Evolutionary conservation across 495 filamentous ascomycete genomes (phyloP).

Genomic region (Lasiosphaeria hispida): DNA sequence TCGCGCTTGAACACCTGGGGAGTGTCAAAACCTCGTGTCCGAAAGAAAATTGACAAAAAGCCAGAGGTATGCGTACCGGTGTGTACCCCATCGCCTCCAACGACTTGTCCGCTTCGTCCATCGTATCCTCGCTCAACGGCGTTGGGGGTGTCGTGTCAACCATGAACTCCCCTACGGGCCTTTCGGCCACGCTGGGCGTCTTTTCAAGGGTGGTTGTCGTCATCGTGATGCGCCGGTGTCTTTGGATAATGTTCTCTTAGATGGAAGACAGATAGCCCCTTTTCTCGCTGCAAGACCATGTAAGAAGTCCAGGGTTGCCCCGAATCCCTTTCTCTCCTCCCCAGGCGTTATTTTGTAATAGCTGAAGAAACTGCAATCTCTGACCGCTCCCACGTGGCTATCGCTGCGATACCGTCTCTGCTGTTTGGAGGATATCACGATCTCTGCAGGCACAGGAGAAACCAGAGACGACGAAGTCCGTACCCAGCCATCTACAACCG

Average conservation of each 20-base stretch:
- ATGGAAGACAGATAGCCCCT: too few species aligned
- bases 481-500: background rate
- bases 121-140: constrained; percentile 7
- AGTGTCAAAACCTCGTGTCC: background rate
- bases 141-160: background rate
- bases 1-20: constrained; percentile 60
- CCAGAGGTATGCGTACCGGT: constrained; percentile 21
- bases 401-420: too few species aligned
- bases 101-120: constrained; percentile 32
- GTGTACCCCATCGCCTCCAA: constrained; percentile 34
- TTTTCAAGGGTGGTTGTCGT: constrained; percentile 3
- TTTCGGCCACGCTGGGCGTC: constrained; percentile 1
- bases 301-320: too few species aligned
- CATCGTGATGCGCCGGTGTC: background rate
- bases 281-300: too few species aligned
- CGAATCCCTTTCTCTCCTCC: too few species aligned
- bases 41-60: background rate
- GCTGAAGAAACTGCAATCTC: too few species aligned
- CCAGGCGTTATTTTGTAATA: too few species aligned
- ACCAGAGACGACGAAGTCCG: background rate
- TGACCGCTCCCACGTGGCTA: too few species aligned
- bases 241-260: background rate
- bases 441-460: background rate
- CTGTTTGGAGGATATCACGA: too few species aligned
- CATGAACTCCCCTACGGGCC: background rate